phyloP scores from a whole-genome alignment of 164 flowering plant species.

The Nelumbo lutea region DNA sequence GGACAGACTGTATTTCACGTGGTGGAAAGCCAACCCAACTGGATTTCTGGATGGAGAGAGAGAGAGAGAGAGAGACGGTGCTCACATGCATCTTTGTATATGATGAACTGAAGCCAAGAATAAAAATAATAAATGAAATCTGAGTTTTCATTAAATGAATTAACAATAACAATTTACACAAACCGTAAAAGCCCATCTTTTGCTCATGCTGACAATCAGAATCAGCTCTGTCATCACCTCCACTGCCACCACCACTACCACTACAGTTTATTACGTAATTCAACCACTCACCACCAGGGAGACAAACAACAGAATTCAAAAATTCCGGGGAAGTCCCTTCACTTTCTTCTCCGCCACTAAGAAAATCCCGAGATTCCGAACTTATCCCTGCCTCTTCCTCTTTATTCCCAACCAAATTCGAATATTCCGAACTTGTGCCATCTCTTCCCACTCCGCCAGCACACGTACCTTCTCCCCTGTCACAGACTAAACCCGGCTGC shows the following conservation, averaged over 20 bases:
- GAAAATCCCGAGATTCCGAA: neutral
- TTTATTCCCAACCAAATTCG: neutral
- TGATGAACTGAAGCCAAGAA: neutral
- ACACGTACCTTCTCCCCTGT: conserved; percentile 3
- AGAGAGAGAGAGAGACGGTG: no score
- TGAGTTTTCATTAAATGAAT: neutral
- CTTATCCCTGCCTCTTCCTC: conserved; percentile 3
- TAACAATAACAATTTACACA: neutral
- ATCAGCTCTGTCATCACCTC: conserved; percentile 11
- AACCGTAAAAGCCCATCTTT: neutral
- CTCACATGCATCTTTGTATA: no score
- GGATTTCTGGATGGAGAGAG: no score
- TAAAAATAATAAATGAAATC: neutral
- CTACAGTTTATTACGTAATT: neutral
- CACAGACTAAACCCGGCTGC: conserved; percentile 1
- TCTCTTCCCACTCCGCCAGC: conserved; percentile 3
- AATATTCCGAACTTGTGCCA: conserved; percentile 29
- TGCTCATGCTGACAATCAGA: conserved; percentile 14
- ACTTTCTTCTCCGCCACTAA: neutral
- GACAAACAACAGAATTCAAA: conserved; percentile 2
- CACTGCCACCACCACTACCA: neutral
- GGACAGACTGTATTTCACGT: no score
- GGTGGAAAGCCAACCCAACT: no score
- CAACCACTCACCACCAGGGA: neutral
- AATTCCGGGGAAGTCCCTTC: conserved; percentile 4